A percentile compares a stretch with the other conserved stretches of the same genome.
phyloP scores from a whole-genome alignment of 768 basidiomycete species.

The Pisolithus marmoratus region DNA sequence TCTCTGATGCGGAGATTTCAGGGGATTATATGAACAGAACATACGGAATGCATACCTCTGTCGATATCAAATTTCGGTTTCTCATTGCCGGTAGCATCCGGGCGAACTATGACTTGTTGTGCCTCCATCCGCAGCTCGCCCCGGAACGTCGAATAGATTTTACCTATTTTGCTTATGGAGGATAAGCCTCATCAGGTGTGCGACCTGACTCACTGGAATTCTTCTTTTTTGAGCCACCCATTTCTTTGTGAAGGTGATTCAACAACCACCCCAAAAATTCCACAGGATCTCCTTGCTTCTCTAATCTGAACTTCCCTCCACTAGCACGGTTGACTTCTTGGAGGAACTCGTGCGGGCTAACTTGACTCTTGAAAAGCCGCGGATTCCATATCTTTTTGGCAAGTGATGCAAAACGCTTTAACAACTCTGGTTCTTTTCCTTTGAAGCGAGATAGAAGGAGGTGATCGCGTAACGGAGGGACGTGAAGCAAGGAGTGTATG shows the following conservation, averaged over 20 bases:
- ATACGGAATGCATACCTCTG: constrained; percentile 55
- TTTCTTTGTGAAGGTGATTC: constrained; percentile 87
- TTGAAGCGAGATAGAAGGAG: constrained; percentile 70
- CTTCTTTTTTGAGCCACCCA: constrained; percentile 90
- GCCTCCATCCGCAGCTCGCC: constrained; percentile 90
- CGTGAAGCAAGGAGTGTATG: constrained; percentile 88
- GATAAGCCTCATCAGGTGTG: constrained; percentile 11
- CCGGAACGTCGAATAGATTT: constrained; percentile 91
- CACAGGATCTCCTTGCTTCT: constrained; percentile 92
- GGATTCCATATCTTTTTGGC: constrained; percentile 98
- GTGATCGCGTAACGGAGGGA: constrained; percentile 84
- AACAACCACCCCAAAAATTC: constrained; percentile 96
- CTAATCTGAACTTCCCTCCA: constrained; percentile 85
- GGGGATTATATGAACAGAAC: constrained; percentile 10
- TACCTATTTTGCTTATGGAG: constrained; percentile 44
- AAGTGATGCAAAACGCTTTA: constrained; percentile 81
- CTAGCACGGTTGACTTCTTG: constrained; percentile 94
- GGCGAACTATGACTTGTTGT: constrained; percentile 85
- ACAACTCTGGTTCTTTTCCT: constrained; percentile 78
- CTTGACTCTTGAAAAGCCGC: constrained; percentile 93
- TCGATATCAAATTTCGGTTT: constrained; percentile 93
- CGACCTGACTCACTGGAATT: constrained; percentile 67
- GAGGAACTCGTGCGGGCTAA: constrained; percentile 97
- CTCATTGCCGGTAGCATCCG: constrained; percentile 66
- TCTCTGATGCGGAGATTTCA: constrained; percentile 49